Evolutionary conservation across 2,329 filamentous ascomycete genomes (phyloP).

Genomic region (Hymenoscyphus linearis): DNA sequence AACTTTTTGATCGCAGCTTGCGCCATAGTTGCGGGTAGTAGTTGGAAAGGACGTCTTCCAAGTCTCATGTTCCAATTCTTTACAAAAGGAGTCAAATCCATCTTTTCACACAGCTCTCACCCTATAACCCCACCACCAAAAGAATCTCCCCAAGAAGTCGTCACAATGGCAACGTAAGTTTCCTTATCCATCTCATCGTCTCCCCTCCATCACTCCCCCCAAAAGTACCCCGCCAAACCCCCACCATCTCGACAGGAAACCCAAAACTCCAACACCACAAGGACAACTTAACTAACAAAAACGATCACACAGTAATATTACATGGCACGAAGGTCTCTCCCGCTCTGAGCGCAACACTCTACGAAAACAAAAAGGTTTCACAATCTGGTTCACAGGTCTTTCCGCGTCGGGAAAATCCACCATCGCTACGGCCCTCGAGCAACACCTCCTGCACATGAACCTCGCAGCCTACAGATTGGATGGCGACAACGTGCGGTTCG

Average conservation of each 20-base stretch:
- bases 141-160: neutral
- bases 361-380: conserved; percentile 84
- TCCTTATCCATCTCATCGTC: neutral
- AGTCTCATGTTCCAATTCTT: neutral
- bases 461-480: conserved; percentile 87
- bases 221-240: conserved; percentile 26
- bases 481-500: conserved; percentile 97
- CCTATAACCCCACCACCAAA: neutral
- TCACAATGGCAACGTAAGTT: conserved; percentile 15
- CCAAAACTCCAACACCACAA: neutral
- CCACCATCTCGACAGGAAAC: conserved; percentile 8
- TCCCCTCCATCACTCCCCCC: neutral
- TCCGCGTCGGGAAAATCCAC: conserved; percentile 97
- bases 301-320: conserved; percentile 64
- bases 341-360: conserved; percentile 68
- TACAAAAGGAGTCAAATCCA: neutral
- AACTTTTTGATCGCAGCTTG: neutral
- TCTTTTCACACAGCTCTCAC: neutral
- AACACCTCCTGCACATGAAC: conserved; percentile 84
- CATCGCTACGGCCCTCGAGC: conserved; percentile 92
- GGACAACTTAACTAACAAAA: neutral
- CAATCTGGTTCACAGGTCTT: conserved; percentile 96
- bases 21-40: neutral
- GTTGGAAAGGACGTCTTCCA: neutral
- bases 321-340: conserved; percentile 75